Evolutionary conservation across 176 grass and related monocot species (phyloP), one percentile per base, ranked within the genome.

Genomic region (Carex cristatella): DNA sequence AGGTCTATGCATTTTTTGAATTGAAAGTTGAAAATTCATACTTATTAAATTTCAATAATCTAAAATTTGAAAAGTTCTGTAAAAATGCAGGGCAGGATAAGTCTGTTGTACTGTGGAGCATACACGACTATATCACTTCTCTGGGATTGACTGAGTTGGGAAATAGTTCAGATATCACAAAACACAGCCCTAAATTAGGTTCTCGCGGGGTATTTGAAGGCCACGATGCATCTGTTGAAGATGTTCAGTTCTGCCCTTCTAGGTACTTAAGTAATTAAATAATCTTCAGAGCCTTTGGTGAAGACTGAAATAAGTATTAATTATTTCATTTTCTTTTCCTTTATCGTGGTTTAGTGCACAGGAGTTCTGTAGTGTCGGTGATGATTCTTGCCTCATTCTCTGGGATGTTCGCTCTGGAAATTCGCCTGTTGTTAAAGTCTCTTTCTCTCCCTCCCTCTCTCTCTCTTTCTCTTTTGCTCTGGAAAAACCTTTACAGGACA

Each of bases 301-400:
- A 33, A 42, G 12, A 18, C 8, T 65, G 75, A 33, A 4, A 42
- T 37, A 19, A 44, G 1, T 87, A 65, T 30, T 83, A 40, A 15
- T 55, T 92, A 3, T 90, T 84, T 87, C 38, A 60, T 56, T 42
- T 15, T 31, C 42, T 54, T 76, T 48, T 70, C 54, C 44, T 48
- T 28, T 9, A 80, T 44, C 54, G 54, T 69, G 61, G 73, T 95
- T 82, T 85, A 95, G 95, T 86, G 93, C 87, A 62, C 92, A 95
- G 79, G 96, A 99, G 61, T 99, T 99, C 79, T 99, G 96, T 92
- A 99, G 96, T 69, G 93, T 99, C 31, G 93, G 96, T 63, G 96
- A 99, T 81, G 96, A 99, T 92, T 89, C 93, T 81, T 95, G 96
- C 74, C 96, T 99, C 85, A 95, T 99, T 94, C 87, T 99, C 35